Percentiles rank a stretch among this genome's conserved stretches.
Conservation (phyloP, 2,329 filamentous ascomycete genomes). For the Paecilomyces niveus region DNA sequence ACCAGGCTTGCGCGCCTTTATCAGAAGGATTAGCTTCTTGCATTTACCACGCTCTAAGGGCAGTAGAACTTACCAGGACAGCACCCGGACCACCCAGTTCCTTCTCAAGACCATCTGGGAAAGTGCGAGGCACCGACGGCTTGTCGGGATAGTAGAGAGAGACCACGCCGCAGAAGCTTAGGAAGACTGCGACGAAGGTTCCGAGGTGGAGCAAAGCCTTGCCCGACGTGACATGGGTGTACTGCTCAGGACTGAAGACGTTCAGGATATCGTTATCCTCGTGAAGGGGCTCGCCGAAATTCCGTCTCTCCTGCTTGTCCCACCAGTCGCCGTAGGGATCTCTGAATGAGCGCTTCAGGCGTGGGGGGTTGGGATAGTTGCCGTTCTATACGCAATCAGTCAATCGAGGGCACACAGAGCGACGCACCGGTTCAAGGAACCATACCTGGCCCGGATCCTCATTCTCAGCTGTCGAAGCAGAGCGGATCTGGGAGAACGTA, state of each 20-base stretch:
- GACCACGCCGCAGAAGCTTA: constrained; percentile 61
- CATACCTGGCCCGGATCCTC: constrained; percentile 40
- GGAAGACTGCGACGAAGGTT: constrained; percentile 56
- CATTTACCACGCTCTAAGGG: background rate
- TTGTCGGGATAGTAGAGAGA: constrained; percentile 65
- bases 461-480: constrained; percentile 30
- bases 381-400: constrained; percentile 32
- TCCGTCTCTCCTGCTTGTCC: constrained; percentile 94
- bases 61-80: constrained; percentile 50
- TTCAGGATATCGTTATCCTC: constrained; percentile 93
- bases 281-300: constrained; percentile 93
- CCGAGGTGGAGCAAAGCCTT: constrained; percentile 64
- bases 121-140: constrained; percentile 62
- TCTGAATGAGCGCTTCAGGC: constrained; percentile 81
- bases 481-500: constrained; percentile 34
- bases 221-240: constrained; percentile 71
- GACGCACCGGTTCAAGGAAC: background rate
- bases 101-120: constrained; percentile 60
- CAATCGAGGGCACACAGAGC: constrained; percentile 8
- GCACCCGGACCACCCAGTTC: constrained; percentile 67
- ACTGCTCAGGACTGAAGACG: constrained; percentile 81
- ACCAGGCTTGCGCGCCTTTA: constrained; percentile 31
- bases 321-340: constrained; percentile 93
- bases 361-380: constrained; percentile 42
- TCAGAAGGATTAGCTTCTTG: constrained; percentile 1